Conservation (phyloP, 495 filamentous ascomycete species). For the Talaromyces ruber region DNA sequence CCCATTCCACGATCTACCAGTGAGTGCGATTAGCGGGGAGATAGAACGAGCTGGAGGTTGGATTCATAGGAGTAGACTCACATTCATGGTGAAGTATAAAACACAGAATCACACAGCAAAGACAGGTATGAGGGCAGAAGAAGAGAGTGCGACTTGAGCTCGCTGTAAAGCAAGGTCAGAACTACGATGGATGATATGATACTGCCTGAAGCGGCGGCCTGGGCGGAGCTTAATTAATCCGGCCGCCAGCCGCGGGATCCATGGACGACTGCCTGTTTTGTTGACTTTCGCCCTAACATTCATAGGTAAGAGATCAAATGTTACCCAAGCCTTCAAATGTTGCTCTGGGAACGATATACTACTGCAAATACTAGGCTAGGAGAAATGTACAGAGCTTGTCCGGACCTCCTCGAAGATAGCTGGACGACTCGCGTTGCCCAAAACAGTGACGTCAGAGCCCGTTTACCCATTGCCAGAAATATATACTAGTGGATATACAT, state of each 20-base stretch:
- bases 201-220: neutral
- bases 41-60: constrained; percentile 6
- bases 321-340: too few species aligned
- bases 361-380: too few species aligned
- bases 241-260: neutral
- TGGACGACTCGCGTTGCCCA: too few species aligned
- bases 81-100: constrained; percentile 48
- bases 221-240: neutral
- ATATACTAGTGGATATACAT: too few species aligned
- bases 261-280: neutral
- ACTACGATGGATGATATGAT: neutral
- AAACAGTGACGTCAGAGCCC: too few species aligned
- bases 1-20: constrained; percentile 87
- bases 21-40: constrained; percentile 12
- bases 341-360: too few species aligned
- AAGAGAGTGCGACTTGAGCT: neutral
- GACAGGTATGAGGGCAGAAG: neutral
- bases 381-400: too few species aligned
- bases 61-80: constrained; percentile 18
- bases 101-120: neutral
- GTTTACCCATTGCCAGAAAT: too few species aligned
- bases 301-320: too few species aligned
- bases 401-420: too few species aligned
- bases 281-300: too few species aligned
- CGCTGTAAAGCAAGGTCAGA: neutral